Evolutionary conservation across 2,329 filamentous ascomycete genomes (phyloP), one percentile per base, ranked within the genome.

Genomic region (Calonectria fujianensis): DNA sequence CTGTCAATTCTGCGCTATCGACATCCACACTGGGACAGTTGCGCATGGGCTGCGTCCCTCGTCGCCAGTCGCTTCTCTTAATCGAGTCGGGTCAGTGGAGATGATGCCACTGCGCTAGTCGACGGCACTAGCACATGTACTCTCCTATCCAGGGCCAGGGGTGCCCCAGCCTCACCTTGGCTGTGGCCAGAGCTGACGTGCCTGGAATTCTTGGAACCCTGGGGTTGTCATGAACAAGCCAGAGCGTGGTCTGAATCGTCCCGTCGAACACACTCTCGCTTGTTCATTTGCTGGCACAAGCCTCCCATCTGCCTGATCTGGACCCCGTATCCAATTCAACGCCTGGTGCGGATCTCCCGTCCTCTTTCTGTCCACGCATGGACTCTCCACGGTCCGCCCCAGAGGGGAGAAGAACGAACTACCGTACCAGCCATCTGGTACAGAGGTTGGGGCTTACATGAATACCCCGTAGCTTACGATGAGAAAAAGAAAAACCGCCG

Each of bases 101-200:
- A 74, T 77, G 72, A 71, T 69, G 67, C 66, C 70, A 72, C 41
- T 70, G 51, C 75, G 51, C 75, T 78, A 74, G 61, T 73, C 72
- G 72, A 72, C 57, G 69, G 72, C 63, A 64, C 69, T 75, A 63
- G 45, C 76, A 72, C 66, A 74, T 48, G 45, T 35, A 20, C 52
- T 54, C 59, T 51, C 59, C 69, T 66, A 65, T 52, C 45, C 70
- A 63, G 61, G 70, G 51, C 66, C 76, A 48, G 74, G 68, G 70
- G 69, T 71, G 61, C 61, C 70, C 63, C 69, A 73, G 74, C 72
- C 67, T 54, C 69, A 52, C 29, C 39, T 70, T 61, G 72, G 37
- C 57, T 35, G 72, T 63, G 41, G 27, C 31, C 39, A 18, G 50
- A 64, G 29, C 31, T 67, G 64, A 75, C 67, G 64, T 70, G 50